Percentiles rank a stretch among this genome's conserved stretches.
Conservation (phyloP, 2,329 filamentous ascomycete genomes). For the Colletotrichum sp. region DNA sequence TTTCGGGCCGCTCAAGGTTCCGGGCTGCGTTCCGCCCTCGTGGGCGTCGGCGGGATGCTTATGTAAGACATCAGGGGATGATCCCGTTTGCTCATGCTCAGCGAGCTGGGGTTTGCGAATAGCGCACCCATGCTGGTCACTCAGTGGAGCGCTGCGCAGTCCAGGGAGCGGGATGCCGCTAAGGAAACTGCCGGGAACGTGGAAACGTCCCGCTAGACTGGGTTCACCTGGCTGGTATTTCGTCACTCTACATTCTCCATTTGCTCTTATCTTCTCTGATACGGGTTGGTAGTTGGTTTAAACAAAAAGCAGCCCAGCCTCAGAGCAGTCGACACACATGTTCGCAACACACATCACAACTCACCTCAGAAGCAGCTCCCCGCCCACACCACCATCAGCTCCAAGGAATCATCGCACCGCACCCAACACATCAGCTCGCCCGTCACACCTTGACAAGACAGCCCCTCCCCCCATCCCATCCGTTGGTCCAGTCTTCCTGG, state of each 20-base stretch:
- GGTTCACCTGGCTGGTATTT: not conserved
- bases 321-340: not conserved
- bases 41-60: not conserved
- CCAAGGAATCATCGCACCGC: not conserved
- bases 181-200: not conserved
- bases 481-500: slow-evolving; percentile 5
- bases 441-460: not conserved
- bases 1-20: slow-evolving; percentile 1
- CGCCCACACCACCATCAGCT: not conserved
- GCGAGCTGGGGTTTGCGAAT: not conserved
- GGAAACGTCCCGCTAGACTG: not conserved
- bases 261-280: not conserved
- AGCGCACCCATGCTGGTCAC: not conserved
- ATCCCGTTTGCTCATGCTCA: not conserved
- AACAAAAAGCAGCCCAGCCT: not conserved
- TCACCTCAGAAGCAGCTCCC: not conserved
- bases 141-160: not conserved
- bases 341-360: not conserved
- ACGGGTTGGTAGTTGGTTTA: not conserved
- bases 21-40: not conserved
- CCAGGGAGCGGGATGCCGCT: not conserved
- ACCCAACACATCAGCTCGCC: not conserved
- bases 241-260: not conserved
- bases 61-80: not conserved
- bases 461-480: not conserved